phyloP scores from a whole-genome alignment of 306 rosid genomes.

The Vigna trinervia region DNA sequence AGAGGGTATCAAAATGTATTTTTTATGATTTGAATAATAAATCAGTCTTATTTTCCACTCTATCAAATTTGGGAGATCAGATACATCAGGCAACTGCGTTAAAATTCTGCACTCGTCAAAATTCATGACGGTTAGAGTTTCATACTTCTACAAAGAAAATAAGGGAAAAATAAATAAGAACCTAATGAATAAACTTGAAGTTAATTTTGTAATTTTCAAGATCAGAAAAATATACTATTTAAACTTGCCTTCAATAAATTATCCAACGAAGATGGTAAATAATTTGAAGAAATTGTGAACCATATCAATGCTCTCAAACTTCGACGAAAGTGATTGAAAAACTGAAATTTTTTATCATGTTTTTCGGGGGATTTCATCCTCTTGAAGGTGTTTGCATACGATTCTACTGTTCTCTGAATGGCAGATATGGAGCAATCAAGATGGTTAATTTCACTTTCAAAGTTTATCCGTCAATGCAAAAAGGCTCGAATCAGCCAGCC shows the following conservation, averaged over 20 bases:
- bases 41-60: no score
- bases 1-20: no score
- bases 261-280: neutral
- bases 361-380: neutral
- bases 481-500: neutral
- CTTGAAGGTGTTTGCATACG: neutral
- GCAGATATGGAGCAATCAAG: neutral
- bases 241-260: neutral
- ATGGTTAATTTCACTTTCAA: neutral
- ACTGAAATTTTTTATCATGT: neutral
- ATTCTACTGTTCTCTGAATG: neutral
- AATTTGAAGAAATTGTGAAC: neutral
- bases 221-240: neutral
- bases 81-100: constrained; percentile 25
- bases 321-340: no score
- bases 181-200: neutral
- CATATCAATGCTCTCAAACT: neutral
- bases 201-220: neutral
- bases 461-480: neutral
- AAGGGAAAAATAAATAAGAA: neutral
- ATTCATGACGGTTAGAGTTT: neutral
- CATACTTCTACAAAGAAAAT: neutral
- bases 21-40: no score
- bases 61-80: constrained; percentile 1
- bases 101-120: neutral